These are phyloP conservation scores for Rhynchospora pubera DNA, from an alignment of 176 grass and related monocot genomes.

Conservation along the genomic window DNA sequence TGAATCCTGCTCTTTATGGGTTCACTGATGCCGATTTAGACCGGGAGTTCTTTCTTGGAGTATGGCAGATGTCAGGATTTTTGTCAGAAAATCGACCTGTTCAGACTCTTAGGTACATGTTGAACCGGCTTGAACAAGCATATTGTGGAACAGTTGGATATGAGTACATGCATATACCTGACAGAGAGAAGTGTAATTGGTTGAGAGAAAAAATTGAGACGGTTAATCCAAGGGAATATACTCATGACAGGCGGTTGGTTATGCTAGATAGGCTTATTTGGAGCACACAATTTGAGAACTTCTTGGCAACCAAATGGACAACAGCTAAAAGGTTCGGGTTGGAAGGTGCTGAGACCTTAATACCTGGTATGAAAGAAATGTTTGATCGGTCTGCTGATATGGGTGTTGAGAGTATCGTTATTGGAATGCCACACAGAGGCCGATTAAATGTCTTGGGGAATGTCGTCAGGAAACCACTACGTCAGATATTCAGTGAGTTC, in stretches of 20 bases:
- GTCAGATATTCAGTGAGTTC: slow-evolving; percentile 45
- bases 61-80: slow-evolving; percentile 45
- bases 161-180: slow-evolving; percentile 44
- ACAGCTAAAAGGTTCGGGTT: slow-evolving; percentile 39
- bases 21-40: slow-evolving; percentile 39
- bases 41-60: slow-evolving; percentile 40
- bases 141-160: slow-evolving; percentile 38
- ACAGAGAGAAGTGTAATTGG: slow-evolving; percentile 43
- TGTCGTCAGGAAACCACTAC: slow-evolving; percentile 39
- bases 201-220: slow-evolving; percentile 44
- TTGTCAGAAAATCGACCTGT: slow-evolving; percentile 42
- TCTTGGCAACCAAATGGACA: slow-evolving; percentile 37
- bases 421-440: slow-evolving; percentile 48
- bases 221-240: slow-evolving; percentile 33
- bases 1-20: slow-evolving; percentile 24
- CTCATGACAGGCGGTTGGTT: slow-evolving; percentile 23
- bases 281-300: slow-evolving; percentile 46
- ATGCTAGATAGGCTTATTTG: slow-evolving; percentile 48
- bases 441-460: slow-evolving; percentile 31
- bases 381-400: slow-evolving; percentile 35
- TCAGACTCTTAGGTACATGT: slow-evolving; percentile 30
- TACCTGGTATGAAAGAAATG: slow-evolving; percentile 50
- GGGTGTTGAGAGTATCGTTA: slow-evolving; percentile 45
- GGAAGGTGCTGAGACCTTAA: slow-evolving; percentile 41
- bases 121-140: slow-evolving; percentile 31